phyloP scores from a whole-genome alignment of 208 protist genomes.

The Sergeia podlipaevii region DNA sequence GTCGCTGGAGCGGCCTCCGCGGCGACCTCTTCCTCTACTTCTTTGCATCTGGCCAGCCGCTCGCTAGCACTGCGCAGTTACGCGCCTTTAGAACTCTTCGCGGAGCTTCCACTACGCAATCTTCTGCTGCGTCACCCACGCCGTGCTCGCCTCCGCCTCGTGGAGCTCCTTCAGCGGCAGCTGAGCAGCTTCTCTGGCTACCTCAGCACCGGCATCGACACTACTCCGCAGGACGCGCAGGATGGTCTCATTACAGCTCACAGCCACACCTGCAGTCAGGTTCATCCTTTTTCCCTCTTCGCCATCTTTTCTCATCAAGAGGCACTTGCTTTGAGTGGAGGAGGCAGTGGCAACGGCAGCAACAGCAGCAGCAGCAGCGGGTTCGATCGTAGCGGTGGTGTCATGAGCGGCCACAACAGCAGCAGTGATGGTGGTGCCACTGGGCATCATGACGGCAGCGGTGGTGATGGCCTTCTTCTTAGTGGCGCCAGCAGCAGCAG shows the following conservation, averaged over 20 bases:
- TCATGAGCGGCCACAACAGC: background rate
- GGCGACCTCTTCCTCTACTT: too few species aligned
- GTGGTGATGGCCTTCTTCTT: background rate
- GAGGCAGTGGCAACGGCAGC: background rate
- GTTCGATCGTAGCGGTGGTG: background rate
- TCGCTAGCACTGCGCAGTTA: conserved; percentile 42
- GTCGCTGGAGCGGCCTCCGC: too few species aligned
- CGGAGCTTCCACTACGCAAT: conserved; percentile 65
- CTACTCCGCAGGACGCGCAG: conserved; percentile 46
- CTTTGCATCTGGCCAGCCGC: too few species aligned
- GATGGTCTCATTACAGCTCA: conserved; percentile 61
- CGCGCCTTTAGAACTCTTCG: conserved; percentile 67
- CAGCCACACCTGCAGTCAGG: conserved; percentile 69
- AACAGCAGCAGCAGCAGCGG: background rate
- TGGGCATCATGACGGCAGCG: background rate
- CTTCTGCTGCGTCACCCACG: conserved; percentile 58
- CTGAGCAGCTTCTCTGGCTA: conserved; percentile 74
- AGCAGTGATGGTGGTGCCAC: background rate
- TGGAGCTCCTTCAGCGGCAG: conserved; percentile 80
- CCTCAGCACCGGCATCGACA: conserved; percentile 71
- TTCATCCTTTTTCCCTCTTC: conserved; percentile 80
- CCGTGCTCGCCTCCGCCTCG: conserved; percentile 55
- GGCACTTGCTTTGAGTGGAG: conserved; percentile 28
- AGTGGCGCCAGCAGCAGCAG: conserved; percentile 15
- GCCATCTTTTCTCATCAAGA: conserved; percentile 75